A percentile compares a stretch with the other conserved stretches of the same genome.
phyloP scores from a whole-genome alignment of 2,329 filamentous ascomycete genomes.

The Xylaria sp. region DNA sequence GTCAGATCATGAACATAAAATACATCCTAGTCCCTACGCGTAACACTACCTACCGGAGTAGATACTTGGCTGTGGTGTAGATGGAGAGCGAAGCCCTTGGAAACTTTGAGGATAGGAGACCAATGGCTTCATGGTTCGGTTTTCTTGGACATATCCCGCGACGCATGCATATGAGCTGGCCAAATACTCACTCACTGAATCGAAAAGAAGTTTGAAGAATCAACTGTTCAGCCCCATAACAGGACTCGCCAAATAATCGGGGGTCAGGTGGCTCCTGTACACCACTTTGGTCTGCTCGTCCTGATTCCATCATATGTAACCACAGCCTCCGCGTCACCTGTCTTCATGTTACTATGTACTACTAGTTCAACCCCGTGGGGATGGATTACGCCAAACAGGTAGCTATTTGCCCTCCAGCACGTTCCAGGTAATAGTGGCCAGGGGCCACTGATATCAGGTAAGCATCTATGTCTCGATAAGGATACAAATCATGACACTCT shows the following conservation, averaged over 20 bases:
- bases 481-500: constrained; percentile 6
- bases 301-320: neutral
- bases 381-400: constrained; percentile 11
- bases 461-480: neutral
- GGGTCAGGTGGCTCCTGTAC: constrained; percentile 1
- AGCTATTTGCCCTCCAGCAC: constrained; percentile 6
- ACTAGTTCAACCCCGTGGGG: constrained; percentile 16
- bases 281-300: constrained; percentile 1
- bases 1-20: neutral
- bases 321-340: constrained; percentile 8
- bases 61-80: neutral
- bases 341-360: constrained; percentile 4
- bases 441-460: constrained; percentile 8
- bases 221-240: neutral
- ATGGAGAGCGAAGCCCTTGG: neutral
- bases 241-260: neutral
- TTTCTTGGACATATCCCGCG: neutral
- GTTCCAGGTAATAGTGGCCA: constrained; percentile 1
- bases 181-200: neutral
- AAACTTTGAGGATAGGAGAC: neutral
- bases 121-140: neutral
- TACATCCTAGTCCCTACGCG: neutral
- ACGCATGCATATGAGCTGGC: neutral
- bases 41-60: neutral
- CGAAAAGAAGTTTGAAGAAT: neutral